Evolutionary conservation across 257 asterid genomes (phyloP), one percentile per base, ranked within the genome.

Genomic region (Nicotiana tomentosiformis): DNA sequence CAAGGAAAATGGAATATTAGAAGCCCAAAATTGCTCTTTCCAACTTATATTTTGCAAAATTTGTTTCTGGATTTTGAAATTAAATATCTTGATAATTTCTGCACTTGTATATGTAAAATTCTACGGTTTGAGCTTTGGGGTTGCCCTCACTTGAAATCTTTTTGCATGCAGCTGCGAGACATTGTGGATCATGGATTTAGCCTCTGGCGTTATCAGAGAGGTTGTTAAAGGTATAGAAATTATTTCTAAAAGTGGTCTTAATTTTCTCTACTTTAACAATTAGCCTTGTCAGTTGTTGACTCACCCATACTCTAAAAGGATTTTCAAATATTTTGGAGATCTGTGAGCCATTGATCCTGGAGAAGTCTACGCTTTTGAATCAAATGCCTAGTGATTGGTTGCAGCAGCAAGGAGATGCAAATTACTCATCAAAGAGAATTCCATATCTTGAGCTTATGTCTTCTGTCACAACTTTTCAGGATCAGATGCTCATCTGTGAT

Each of bases 311-410:
- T 83, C 68, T 84, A 78, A 84, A 88, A 96, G 99, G 93, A 82
- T 84, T 89, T 89, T 87, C 97, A 80, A 94, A 93, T 86, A 90
- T 96, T 81, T 86, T 89, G 92, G 98, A 94, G 92, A 91, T 89
- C 74, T 93, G 97, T 83, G 95, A 93, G 80, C 90, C 86, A 88
- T 81, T 89, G 86, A 90, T 96, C 84, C 85, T 85, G 84, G 97
- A 96, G 89, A 96, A 86, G 91, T 87, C 90, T 65, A 37, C 39
- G 43, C 94, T 92, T 80, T 32, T 92, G 85, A 89, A 84, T 86
- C 90, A 89, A 76, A 66, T 93, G 43, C 97, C 98, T 66, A 70
- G 84, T 85, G 92, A 57, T 82, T 91, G 90, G 95, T 87, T 93
- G 89, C 87, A 88, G 84, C 91, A 84, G 87, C 91, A 86, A 84